Evolutionary conservation across 202 grass and related monocot species (phyloP).

Genomic region (Saccharum hybrid): DNA sequence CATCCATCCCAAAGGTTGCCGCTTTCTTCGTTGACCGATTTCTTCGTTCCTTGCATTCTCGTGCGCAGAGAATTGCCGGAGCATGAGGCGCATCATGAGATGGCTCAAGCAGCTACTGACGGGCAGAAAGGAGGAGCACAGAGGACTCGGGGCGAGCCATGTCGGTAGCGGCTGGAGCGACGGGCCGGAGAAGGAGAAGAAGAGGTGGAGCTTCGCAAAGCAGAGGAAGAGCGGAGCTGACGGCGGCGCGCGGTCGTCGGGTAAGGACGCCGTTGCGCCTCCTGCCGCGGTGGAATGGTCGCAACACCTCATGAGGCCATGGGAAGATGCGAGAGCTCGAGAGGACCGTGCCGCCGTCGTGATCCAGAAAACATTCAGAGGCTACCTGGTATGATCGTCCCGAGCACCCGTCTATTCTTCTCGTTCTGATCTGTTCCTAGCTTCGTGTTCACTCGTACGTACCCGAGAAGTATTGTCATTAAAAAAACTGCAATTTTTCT

Average conservation of each 20-base stretch:
- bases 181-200: conserved; percentile 50
- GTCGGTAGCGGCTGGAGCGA: not conserved
- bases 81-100: conserved; percentile 61
- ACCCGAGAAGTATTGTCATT: no score
- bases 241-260: conserved; percentile 17
- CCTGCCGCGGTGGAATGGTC: not conserved
- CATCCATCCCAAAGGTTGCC: not conserved
- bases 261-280: not conserved
- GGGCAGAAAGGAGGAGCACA: conserved; percentile 52
- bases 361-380: conserved; percentile 86
- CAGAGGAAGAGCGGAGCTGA: conserved; percentile 47
- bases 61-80: not conserved
- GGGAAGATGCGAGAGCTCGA: conserved; percentile 16
- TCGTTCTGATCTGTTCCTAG: not conserved
- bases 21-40: conserved; percentile 11
- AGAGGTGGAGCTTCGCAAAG: conserved; percentile 83
- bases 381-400: conserved; percentile 69
- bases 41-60: not conserved
- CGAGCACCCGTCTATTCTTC: not conserved
- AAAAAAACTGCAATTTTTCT: not conserved
- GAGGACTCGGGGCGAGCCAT: conserved; percentile 33
- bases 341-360: conserved; percentile 47
- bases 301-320: conserved; percentile 38
- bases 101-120: conserved; percentile 76
- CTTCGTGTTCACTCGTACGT: not conserved